Evolutionary conservation across 768 basidiomycete species (phyloP), one percentile per base, ranked within the genome.

Genomic region (Xerocomus brunneocitrinus): DNA sequence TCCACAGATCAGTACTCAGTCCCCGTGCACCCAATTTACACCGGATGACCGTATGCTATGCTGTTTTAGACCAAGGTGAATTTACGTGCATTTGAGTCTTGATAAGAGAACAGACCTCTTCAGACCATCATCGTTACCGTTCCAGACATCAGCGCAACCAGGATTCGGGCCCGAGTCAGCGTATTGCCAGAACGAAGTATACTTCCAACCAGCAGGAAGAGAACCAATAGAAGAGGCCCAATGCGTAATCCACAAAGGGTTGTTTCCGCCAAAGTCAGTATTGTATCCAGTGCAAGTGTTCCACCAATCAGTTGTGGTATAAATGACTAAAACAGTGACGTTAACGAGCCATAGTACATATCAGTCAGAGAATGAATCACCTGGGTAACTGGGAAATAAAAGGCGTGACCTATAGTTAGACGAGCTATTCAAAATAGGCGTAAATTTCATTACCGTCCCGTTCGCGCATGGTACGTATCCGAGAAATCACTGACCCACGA

Each of bases 291-390:
- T 87, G 65, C 85, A 87, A 8, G 73, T 75, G 9, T 59, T 78
- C 85, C 85, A 87, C 85, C 85, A 87, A 63, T 78, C 71, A 10
- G 81, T 84, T 4, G 79, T 82, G 28, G 80, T 80, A 58, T 85
- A 85, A 52, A 85, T 82, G 38, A 80, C 80, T 79, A 50, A 5
- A 39, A 8, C 2, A 19, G 8, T 28, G 16, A 36, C 10, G 41
- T 64, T 28, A 58, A 24, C 24, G 42, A 44, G n/a, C 5, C 22
- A 4, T 14, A n/a, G 24, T n/a, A 14, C 6, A 8, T n/a, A 36
- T 47, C 34, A 65, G 59, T 35, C 48, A 19, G n/a, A 27, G 36
- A 2, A 35, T 24, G 16, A 5, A 35, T 59, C 30, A 75, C 79
- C 67, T 36, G 76, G 77, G 55, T 69, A 78, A 25, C 79, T 77